Base-by-base conservation (phyloP, 2,329 filamentous ascomycete genomes). In the Phialophora expanda region DNA sequence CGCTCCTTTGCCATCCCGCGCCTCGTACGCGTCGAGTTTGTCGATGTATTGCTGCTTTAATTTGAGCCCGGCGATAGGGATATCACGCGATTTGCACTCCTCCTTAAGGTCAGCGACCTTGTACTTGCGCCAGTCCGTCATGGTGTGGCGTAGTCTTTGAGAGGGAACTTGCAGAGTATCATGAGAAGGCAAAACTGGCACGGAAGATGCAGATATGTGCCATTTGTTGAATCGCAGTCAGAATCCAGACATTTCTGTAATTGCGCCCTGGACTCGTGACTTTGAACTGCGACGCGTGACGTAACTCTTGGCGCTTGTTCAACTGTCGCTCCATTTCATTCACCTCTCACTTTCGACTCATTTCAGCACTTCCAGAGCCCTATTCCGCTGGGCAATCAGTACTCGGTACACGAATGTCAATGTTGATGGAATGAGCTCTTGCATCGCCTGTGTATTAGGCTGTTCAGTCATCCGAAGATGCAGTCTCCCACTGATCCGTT, bases 31-130 rank as follows among this genome's bases (percentile, higher is more conserved):
- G 12, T 81, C 75, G 54, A 94, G 78, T 66, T 89, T 86, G 66
- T 89, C 85, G 63, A 93, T 83, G 55, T 93, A 78, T 30, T 82
- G 76, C 58, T 81, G 85, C 66, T 90, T 90, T 26, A 87, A 84
- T 75, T 93, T 91, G 60, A 92, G 83, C 8, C 91, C 91, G 26
- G 86, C 85, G 67, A 87, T 85, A 5, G 87, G 81, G 46, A 93
- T 84, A n/a, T 88, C 87, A 69, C 90, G 86, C 65, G 82, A 83
- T 78, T 91, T 92, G 50, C 93, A 83, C 80, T 93, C 90, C 24
- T 86, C 86, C 77, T 89, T 90, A 65, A 94, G 84, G 73, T 93
- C 89, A 38, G 88, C 82, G 69, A 94, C 91, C 79, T 91, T 93
- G 74, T 89, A 84, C 77, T 82, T 83, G 62, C 75, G 81, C 75